These are phyloP conservation scores for Fusarium sulawesiense DNA, from an alignment of 2,329 filamentous ascomycete species.

Conservation along the genomic window DNA sequence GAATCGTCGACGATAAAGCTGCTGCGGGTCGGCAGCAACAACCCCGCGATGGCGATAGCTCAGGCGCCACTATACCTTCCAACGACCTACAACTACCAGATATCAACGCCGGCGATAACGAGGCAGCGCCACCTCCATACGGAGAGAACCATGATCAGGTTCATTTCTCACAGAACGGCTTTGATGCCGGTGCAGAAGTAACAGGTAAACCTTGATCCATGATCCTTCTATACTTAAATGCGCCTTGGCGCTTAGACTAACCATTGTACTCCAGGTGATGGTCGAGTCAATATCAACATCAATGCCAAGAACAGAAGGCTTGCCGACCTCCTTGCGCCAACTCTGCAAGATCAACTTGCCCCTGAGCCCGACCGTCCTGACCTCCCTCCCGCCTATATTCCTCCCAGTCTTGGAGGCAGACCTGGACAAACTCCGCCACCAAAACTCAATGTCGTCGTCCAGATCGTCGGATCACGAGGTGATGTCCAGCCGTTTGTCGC, in stretches of 20 bases:
- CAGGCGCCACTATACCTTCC: conserved; percentile 49
- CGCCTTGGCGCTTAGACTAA: conserved; percentile 26
- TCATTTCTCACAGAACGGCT: conserved; percentile 70
- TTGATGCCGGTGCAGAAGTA: conserved; percentile 70
- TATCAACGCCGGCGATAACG: conserved; percentile 53
- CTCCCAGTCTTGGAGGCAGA: conserved; percentile 75
- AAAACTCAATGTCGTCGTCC: conserved; percentile 76
- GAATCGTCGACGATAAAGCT: conserved; percentile 46
- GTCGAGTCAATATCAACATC: conserved; percentile 83
- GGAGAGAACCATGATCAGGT: conserved; percentile 67
- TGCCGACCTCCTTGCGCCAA: conserved; percentile 74
- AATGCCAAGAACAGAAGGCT: conserved; percentile 75
- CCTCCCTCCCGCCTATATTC: conserved; percentile 76
- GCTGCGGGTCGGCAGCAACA: conserved; percentile 39
- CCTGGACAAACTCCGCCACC: conserved; percentile 68
- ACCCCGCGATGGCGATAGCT: conserved; percentile 21
- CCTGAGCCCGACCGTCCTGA: conserved; percentile 57
- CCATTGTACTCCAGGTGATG: conserved; percentile 67
- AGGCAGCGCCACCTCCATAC: conserved; percentile 67
- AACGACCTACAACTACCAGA: conserved; percentile 57
- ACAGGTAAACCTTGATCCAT: conserved; percentile 55
- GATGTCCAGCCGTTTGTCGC: conserved; percentile 83
- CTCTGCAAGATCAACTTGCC: conserved; percentile 67
- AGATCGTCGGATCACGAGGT: conserved; percentile 79
- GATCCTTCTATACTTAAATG: background rate